Evolutionary conservation across 2,329 filamentous ascomycete species (phyloP), one percentile per base, ranked within the genome.

Genomic region (Venturia nashicola): DNA sequence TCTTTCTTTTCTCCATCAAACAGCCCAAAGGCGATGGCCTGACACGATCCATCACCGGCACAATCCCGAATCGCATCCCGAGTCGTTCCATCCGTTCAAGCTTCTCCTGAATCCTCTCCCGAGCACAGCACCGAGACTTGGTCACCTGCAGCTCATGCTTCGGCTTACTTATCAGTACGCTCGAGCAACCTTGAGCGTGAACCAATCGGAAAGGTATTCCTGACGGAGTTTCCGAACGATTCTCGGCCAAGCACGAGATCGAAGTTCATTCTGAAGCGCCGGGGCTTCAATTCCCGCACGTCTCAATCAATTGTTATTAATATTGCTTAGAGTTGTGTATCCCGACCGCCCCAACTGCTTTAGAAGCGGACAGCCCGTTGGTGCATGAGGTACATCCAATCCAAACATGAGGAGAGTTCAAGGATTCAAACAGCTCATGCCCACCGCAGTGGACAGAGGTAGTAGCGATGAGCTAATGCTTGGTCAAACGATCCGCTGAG

Each of bases 391-490:
- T 36, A 36, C 27, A 36, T n/a, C 51, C 51, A 57, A 57, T 57
- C 51, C 51, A 36, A 20, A 34, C 4, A 20, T 36, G 51, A 36
- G 32, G 32, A 2, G 18, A 32, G 51, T 4, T 36, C 51, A 57
- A 36, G 51, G 51, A 57, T 57, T 4, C 27, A 34, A 36, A 55
- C 27, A 18, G 14, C 27, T 23, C 18, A 48, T 48, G 44, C 44
- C 27, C 23, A 57, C 11, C 14, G 18, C 27, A 57, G 51, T 36
- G 51, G 32, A 20, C 12, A 36, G 27, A 18, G 51, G 51, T 55
- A 55, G 51, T 36, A 36, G 32, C 36, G 51, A 57, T 57, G 51
- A 57, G 51, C 51, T 57, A 57, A 57, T 57, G 51, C 51, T 57
- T 57, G 51, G 51, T 57, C 51, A 57, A 57, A 14, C 51, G 51